Base-by-base conservation (phyloP, 345 rosid species). In the Citrus trifoliata region DNA sequence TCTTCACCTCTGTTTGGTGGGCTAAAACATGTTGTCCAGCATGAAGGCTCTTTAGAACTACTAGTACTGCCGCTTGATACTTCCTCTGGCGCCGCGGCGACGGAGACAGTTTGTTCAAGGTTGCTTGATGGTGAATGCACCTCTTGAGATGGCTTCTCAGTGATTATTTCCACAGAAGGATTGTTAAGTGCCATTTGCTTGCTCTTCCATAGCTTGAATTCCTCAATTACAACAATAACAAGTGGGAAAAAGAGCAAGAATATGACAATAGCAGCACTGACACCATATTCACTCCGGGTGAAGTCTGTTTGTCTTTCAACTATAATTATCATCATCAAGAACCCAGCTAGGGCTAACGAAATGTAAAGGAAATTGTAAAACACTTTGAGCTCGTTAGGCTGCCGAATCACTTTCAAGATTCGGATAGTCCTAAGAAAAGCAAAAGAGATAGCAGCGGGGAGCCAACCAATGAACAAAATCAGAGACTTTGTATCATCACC, bases 1-100 rank as follows among this genome's bases (percentile, higher is more conserved):
- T 91, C 92, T 3, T 91, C 92, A 5, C 95, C 95, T 67, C 95
- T 82, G 5, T 82, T 58, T 3, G 95, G 93, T 10, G 83, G 90
- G 25, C 72, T 70, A 77, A 88, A 90, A 27, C 37, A 77, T 4
- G 89, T 88, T 70, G 42, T 80, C 90, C 92, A 88, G 70, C 94
- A 90, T 0, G 90, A 85, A 22, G 73, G 80, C 28, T 83, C 81
- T 73, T 83, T 73, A 10, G 22, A 5, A 53, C 58, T 53, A 53
- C 22, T 18, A 53, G 51, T 46, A 4, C 51, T 13, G 51, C 58
- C 22, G n/a, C 58, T 53, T 18, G 58, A 53, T 5, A 19, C 21
- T 53, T 53, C 58, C 58, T 53, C 58, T 0, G 58, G 58, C 22
- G 58, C 22, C 58, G n/a, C 51, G 22, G 58, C 2, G n/a, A 27